Evolutionary conservation across 176 grass and related monocot species (phyloP).

Genomic region (Otatea glauca): DNA sequence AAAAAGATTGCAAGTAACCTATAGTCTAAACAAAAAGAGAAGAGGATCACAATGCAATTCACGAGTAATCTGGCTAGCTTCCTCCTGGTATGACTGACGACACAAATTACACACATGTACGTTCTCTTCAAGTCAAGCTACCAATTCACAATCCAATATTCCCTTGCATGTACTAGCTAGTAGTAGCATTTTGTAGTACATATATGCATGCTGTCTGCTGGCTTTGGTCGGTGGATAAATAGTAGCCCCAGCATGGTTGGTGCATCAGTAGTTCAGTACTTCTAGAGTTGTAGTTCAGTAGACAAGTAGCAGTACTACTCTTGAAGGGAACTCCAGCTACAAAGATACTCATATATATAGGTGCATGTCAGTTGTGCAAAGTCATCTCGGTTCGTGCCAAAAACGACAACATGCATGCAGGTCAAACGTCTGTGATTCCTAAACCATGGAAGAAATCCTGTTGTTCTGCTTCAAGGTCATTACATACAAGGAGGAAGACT

Average conservation of each 20-base stretch:
- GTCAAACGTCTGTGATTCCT: background rate
- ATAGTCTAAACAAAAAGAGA: background rate
- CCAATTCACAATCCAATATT: background rate
- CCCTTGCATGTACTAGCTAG: background rate
- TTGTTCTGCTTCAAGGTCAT: too few species aligned
- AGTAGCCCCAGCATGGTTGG: slow-evolving; percentile 20
- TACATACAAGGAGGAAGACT: too few species aligned
- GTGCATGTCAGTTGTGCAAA: background rate
- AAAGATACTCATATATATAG: background rate
- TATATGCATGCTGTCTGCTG: background rate
- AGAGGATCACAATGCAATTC: background rate
- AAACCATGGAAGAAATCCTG: background rate
- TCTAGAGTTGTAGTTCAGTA: background rate
- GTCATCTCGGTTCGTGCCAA: background rate
- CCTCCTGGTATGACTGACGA: background rate
- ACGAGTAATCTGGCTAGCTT: background rate
- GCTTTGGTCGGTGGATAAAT: slow-evolving; percentile 46
- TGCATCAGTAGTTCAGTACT: background rate
- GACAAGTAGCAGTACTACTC: background rate
- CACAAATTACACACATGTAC: background rate
- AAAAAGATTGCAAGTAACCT: background rate
- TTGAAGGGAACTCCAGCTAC: slow-evolving; percentile 36
- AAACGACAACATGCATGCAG: background rate
- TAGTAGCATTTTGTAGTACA: background rate
- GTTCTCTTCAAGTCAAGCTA: slow-evolving; percentile 41